Evolutionary conservation across 2,329 filamentous ascomycete species (phyloP), one percentile per base, ranked within the genome.

Genomic region (Orbilia brochopaga): DNA sequence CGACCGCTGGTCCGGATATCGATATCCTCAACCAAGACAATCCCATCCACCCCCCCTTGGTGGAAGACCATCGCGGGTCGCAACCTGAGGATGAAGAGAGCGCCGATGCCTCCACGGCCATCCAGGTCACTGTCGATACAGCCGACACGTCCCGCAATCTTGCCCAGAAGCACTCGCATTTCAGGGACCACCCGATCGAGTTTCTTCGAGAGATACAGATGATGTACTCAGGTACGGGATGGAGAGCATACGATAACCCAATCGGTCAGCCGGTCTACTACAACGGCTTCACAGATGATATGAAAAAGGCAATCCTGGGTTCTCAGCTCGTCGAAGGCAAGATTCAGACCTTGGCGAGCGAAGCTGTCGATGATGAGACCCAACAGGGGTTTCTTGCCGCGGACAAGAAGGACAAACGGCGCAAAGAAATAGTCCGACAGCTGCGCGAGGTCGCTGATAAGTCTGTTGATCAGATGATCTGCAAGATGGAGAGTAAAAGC

Each of bases 221-320:
- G 35, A 92, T 97, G 80, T 90, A 97, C 74, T 93, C 91, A 11
- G 94, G 94, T 61, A 89, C 90, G 56, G 93, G 92, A 79, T 99
- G 94, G 94, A 90, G 94, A 73, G 91, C 90, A 70, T 99, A 99
- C 81, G 91, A 97, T 78, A 83, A 89, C 73, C 85, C 92, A 74
- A 88, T 97, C 76, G 94, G 94, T 21, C 92, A 96, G 79, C 91
- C 92, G 8, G 88, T 97, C 74, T 97, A 93, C 82, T 99, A 97
- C 79, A 81, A 88, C 0, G 94, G 94, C 24, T 99, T 96, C 81
- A 89, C 88, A 27, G 93, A 97, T 74, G 87, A 91, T 69, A 96
- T 99, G 86, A 96, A 90, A 80, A 82, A 83, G 21, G 84, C 85
- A 76, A 89, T 97, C 27, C 82, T 97, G 77, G 91, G 97, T 51